Base-by-base conservation (phyloP, 345 rosid genomes). In the Laguncularia racemosa region DNA sequence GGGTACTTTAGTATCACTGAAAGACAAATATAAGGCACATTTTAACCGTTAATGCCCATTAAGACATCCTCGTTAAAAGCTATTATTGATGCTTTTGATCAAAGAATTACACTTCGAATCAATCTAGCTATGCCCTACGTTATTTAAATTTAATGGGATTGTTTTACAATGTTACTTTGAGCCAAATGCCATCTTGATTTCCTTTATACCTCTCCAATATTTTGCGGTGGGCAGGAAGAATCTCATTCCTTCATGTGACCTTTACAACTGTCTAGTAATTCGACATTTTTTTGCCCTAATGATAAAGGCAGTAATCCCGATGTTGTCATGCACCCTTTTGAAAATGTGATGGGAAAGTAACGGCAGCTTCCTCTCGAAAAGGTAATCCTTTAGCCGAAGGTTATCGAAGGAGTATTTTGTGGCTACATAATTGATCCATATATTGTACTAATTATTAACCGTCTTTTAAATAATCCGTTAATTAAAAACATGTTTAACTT, bases 171-270 rank as follows among this genome's bases (percentile, higher is more conserved):
- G 40, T 9, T 55, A 13, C 4, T 18, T 40, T 21, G 48, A 20
- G 40, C 53, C n/a, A 6, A 20, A 11, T 49, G n/a, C 16, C 55
- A 45, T 16, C 46, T 47, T 13, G 16, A n/a, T 59, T 53, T 18
- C 16, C 56, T 43, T 64, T 44, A 53, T 54, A 58, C 17, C 44
- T 56, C 23, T 33, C 40, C 1, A 33, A 19, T 20, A n/a, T n/a
- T n/a, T 59, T 59, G 64, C 44, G 62, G 76, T 62, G 46, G 73
- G 63, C 23, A 71, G 45, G 14, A 20, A 57, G 78, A 71, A 71
- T 70, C 76, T 33, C 46, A 60, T 68, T 69, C 78, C 21, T 68
- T 67, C 59, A 48, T 45, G 49, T n/a, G 50, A 54, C 38, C 18
- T 14, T 58, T 57, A n/a, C 55, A 19, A 44, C n/a, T 50, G 50